These are phyloP conservation scores for Tilletia setariae DNA, from an alignment of 1,284 basidiomycete genomes.

Conservation along the genomic window DNA sequence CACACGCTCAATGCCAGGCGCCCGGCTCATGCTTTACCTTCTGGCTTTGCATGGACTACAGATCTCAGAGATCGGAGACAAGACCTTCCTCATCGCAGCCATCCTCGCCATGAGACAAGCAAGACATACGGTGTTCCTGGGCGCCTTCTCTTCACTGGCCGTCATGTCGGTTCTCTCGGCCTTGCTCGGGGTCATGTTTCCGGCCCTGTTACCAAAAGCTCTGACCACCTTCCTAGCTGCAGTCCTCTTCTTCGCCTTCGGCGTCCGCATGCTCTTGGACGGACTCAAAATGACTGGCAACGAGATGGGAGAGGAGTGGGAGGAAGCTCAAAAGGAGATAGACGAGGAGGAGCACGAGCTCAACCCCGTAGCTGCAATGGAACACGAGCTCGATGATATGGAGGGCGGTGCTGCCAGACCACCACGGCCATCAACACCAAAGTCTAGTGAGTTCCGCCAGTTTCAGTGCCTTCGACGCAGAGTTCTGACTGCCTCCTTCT, in stretches of 20 bases:
- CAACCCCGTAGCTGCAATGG: slow-evolving; percentile 58
- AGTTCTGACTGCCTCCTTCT: no score
- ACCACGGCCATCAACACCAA: background rate
- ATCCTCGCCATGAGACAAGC: slow-evolving; percentile 95
- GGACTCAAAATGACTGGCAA: slow-evolving; percentile 42
- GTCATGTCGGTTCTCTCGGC: slow-evolving; percentile 66
- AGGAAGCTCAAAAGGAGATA: slow-evolving; percentile 63
- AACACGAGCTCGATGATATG: slow-evolving; percentile 24
- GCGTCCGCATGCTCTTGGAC: slow-evolving; percentile 41
- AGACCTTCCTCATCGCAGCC: slow-evolving; percentile 94
- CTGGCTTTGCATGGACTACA: slow-evolving; percentile 12
- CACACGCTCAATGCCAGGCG: background rate
- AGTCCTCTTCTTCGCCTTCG: slow-evolving; percentile 56
- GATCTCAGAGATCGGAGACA: slow-evolving; percentile 71
- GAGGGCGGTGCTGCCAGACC: slow-evolving; percentile 5
- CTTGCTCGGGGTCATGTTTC: slow-evolving; percentile 47
- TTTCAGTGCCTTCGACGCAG: no score
- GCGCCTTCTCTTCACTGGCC: slow-evolving; percentile 80
- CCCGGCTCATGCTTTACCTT: background rate
- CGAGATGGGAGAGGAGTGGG: slow-evolving; percentile 65
- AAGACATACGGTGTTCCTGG: slow-evolving; percentile 77
- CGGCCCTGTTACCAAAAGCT: slow-evolving; percentile 40
- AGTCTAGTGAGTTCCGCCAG: slow-evolving; percentile 3
- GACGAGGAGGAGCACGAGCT: slow-evolving; percentile 85
- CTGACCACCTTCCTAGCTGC: slow-evolving; percentile 78